Base-by-base conservation (phyloP, 495 filamentous ascomycete genomes). In the Penicillium lagena region DNA sequence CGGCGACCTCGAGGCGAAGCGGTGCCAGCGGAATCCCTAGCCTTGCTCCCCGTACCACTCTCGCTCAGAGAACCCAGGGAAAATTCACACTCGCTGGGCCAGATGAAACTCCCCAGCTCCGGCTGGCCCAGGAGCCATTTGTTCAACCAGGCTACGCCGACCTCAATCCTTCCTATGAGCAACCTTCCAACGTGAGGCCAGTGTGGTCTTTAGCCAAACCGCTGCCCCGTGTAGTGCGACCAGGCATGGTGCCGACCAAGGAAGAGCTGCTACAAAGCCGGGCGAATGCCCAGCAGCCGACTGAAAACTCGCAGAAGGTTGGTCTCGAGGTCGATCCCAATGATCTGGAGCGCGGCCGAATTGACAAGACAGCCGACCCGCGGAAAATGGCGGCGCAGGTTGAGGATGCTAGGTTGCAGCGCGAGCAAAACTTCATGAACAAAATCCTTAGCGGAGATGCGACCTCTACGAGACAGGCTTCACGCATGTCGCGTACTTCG, bases 151-250 rank as follows among this genome's bases (percentile, higher is more conserved):
- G 59, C 0, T 77, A 77, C 42, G 49, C 55, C 6, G 60, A 75
- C 12, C 48, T 65, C 4, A 76, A 78, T 43, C 71, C 72, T 1
- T 59, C 57, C 22, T 72, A 77, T 45, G 67, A 71, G 12, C 63
- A 70, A 29, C 39, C 62, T 0, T 46, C 50, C 27, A 68, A 68
- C 29, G 50, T 56, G 8, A 70, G 67, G 48, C 75, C 75, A 0
- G 60, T 78, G 12, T 79, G 67, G 61, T 66, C 66, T 56, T 47
- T 77, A 36, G 69, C 72, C 4, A 72, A 70, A 47, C 72, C 74
- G 4, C 44, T 78, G 15, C 76, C 73, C 4, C 70, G 65, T 45
- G 65, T 72, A 11, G 64, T 75, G 40, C 61, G 74, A 17, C 56
- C 71, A 36, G 63, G 58, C 12, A 75, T 72, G 68, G 63, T 70